Evolutionary conservation across 441 rosid species (phyloP), one percentile per base, ranked within the genome.

Genomic region (Corymbia calophylla): DNA sequence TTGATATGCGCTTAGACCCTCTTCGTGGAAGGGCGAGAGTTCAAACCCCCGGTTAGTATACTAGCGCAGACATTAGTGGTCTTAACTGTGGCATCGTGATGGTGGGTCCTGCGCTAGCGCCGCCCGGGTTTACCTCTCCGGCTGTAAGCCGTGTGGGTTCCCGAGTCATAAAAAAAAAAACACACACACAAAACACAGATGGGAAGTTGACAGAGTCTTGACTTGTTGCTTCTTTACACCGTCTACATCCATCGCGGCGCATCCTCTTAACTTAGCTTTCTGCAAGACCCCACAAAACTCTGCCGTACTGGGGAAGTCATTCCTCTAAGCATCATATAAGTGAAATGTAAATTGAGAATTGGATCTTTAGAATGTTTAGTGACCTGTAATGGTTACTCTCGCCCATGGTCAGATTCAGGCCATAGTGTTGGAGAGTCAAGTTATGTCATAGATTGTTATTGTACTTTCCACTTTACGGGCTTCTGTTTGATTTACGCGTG

Each of bases 231-330:
- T 68, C 44, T 17, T 68, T 32, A 68, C 23, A 68, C 47, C 21
- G 4, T 68, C 80, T 35, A 3, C 80, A 68, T 68, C 44, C 2
- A 8, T 2, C 47, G 0, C 25, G 0, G 44, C 47, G 47, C 47
- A 32, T 17, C 25, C 80, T 68, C 39, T 68, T 7, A 18, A 32
- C 80, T 68, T 68, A 31, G 23, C 44, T 68, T 68, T 31, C 77
- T 31, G 39, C 1, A 66, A 66, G 15, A 17, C 44, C 77, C 39
- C 39, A 16, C 77, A 31, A 66, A 66, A 31, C 18, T 66, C 39
- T 0, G 0, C 39, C 11, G 0, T 31, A 66, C 39, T 1, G 39
- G 23, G 70, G 18, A 31, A 58, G 77, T 66, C 77, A 31, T 8
- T 8, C 35, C 44, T 31, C 39, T 31, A 66, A 31, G 77, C 77